Percentiles rank a stretch among this genome's conserved stretches.
These are phyloP conservation scores for Lenzites betulinus DNA, from an alignment of 768 basidiomycete genomes.

Conservation along the genomic window DNA sequence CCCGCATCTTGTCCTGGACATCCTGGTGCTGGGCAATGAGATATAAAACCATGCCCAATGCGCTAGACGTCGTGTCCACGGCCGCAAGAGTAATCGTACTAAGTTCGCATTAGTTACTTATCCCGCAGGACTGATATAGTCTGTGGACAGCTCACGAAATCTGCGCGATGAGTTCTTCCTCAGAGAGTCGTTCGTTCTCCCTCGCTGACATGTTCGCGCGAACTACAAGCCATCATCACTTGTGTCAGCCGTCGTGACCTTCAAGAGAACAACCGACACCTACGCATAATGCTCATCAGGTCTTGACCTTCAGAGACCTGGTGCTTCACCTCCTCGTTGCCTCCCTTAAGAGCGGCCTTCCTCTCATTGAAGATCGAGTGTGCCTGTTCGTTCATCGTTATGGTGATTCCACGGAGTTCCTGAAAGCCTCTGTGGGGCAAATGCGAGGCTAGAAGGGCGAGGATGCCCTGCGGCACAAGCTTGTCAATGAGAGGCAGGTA, in stretches of 20 bases:
- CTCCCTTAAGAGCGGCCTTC: slow-evolving; percentile 31
- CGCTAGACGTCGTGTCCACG: slow-evolving; percentile 47
- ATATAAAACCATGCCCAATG: slow-evolving; percentile 39
- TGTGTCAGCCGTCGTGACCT: not conserved
- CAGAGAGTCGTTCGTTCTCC: slow-evolving; percentile 20
- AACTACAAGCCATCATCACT: slow-evolving; percentile 9
- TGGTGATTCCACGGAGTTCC: not conserved
- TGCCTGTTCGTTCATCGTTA: not conserved
- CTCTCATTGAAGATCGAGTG: slow-evolving; percentile 33
- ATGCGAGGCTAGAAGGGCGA: not conserved
- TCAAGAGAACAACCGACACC: slow-evolving; percentile 12
- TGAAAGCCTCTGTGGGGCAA: slow-evolving; percentile 1
- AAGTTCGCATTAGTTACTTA: slow-evolving; percentile 19
- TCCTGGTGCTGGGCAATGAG: slow-evolving; percentile 39
- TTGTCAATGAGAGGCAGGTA: slow-evolving; percentile 10
- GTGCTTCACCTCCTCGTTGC: slow-evolving; percentile 31
- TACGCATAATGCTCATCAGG: slow-evolving; percentile 52
- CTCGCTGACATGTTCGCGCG: slow-evolving; percentile 23
- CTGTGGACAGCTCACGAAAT: slow-evolving; percentile 15
- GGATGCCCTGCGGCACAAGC: slow-evolving; percentile 7
- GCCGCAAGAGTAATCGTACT: slow-evolving; percentile 43
- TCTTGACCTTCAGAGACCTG: slow-evolving; percentile 42
- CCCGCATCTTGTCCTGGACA: slow-evolving; percentile 43
- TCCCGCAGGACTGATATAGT: not conserved
- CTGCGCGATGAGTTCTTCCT: slow-evolving; percentile 25